A percentile compares a stretch with the other conserved stretches of the same genome.
These are phyloP conservation scores for Parasitella parasitica DNA, from an alignment of 371 early-diverging fungal genomes.

Conservation along the genomic window DNA sequence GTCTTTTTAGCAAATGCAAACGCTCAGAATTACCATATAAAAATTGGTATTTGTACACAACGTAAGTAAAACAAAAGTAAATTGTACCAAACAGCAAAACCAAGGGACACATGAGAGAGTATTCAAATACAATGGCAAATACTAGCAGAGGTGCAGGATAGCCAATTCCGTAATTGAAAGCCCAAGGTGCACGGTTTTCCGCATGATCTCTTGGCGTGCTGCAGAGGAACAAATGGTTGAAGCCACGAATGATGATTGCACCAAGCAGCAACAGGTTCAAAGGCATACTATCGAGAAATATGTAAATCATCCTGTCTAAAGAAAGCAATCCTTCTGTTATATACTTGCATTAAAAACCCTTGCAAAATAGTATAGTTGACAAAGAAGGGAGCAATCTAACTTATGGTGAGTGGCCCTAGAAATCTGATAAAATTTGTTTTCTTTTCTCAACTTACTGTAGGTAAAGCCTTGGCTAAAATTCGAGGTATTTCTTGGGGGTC, in stretches of 20 bases:
- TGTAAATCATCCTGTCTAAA: too few relatives aligned
- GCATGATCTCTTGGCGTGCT: conserved; percentile 75
- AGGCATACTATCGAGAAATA: conserved; percentile 44
- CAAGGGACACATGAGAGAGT: conserved; percentile 85
- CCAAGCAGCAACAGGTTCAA: conserved; percentile 67
- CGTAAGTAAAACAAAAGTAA: conserved; percentile 76
- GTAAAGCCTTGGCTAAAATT: conserved; percentile 59
- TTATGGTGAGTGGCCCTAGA: not conserved
- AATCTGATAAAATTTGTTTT: not conserved
- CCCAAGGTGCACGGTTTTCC: conserved; percentile 54
- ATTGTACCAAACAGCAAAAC: conserved; percentile 76
- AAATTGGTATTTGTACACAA: conserved; percentile 85
- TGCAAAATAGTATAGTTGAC: conserved; percentile 75
- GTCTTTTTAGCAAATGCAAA: not conserved
- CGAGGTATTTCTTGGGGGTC: conserved; percentile 61
- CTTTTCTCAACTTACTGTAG: conserved; percentile 31
- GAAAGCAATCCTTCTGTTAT: too few relatives aligned
- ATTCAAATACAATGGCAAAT: conserved; percentile 84
- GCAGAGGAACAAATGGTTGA: conserved; percentile 49
- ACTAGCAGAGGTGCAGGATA: conserved; percentile 73
- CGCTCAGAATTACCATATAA: conserved; percentile 63
- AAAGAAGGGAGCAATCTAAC: conserved; percentile 75
- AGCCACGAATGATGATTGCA: conserved; percentile 39
- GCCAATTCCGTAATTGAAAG: conserved; percentile 61
- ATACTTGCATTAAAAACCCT: conserved; percentile 53